These are phyloP conservation scores for Colletotrichum sp. DNA, from an alignment of 2,329 filamentous ascomycete species.

Conservation along the genomic window DNA sequence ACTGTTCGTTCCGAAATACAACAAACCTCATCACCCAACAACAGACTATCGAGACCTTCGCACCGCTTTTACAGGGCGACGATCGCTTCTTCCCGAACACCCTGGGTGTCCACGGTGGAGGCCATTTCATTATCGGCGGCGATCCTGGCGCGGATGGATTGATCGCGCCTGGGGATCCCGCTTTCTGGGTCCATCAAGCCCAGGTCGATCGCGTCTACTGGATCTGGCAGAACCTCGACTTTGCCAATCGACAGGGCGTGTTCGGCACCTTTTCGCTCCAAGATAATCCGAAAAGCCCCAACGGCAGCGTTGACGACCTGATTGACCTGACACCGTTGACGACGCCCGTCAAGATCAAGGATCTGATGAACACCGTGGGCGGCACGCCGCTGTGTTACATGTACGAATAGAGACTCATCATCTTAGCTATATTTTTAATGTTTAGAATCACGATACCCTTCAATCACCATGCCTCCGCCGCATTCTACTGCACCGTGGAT, in stretches of 20 bases:
- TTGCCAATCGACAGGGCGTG: constrained; percentile 40
- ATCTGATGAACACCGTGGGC: constrained; percentile 45
- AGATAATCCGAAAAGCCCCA: constrained; percentile 42
- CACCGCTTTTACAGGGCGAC: constrained; percentile 39
- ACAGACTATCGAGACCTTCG: constrained; percentile 30
- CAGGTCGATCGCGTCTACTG: constrained; percentile 53
- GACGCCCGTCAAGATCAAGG: constrained; percentile 35
- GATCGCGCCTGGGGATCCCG: constrained; percentile 48
- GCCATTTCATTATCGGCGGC: constrained; percentile 48
- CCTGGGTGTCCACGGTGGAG: constrained; percentile 43
- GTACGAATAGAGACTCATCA: constrained; percentile 29
- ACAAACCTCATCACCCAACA: constrained; percentile 35
- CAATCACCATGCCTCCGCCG: not conserved
- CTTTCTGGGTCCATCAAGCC: constrained; percentile 51
- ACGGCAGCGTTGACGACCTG: constrained; percentile 45
- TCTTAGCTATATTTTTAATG: not conserved
- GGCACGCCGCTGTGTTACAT: constrained; percentile 49
- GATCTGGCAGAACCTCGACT: constrained; percentile 54
- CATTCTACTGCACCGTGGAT: not conserved
- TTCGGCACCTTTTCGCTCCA: constrained; percentile 47
- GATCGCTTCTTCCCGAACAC: constrained; percentile 29
- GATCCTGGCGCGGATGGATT: constrained; percentile 52
- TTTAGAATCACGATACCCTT: not conserved
- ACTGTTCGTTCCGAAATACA: constrained; percentile 28
- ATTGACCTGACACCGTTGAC: constrained; percentile 38